Evolutionary conservation across 768 basidiomycete species (phyloP).

Genomic region (Rhodotorula diobovata): DNA sequence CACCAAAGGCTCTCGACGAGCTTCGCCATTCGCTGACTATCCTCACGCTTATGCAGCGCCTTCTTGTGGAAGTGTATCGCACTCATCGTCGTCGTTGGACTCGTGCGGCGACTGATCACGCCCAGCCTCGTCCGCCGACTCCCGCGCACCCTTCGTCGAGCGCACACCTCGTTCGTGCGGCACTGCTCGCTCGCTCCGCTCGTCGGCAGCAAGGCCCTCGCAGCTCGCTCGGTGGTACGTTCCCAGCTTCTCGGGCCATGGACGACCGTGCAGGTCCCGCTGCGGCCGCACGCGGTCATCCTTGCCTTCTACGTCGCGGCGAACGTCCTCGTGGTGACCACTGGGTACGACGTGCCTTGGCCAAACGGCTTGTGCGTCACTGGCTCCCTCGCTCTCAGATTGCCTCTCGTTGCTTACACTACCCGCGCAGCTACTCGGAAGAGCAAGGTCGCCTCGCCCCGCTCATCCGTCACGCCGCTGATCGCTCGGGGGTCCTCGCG

Average conservation of each 20-base stretch:
- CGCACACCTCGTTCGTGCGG: conserved; percentile 3
- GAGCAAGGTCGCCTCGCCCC: not conserved
- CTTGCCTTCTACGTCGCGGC: not conserved
- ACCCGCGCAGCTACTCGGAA: not conserved
- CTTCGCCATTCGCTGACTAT: too few relatives aligned
- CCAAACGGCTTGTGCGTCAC: conserved; percentile 3
- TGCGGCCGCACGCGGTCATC: not conserved
- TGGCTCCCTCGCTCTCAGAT: too few relatives aligned
- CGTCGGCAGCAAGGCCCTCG: not conserved
- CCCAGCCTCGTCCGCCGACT: not conserved
- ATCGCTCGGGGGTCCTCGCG: conserved; percentile 1
- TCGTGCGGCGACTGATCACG: not conserved
- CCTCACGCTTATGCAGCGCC: not conserved
- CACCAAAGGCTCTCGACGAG: not conserved
- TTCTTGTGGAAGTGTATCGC: not conserved
- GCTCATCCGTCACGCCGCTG: not conserved
- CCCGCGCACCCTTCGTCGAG: not conserved
- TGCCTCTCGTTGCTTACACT: not conserved
- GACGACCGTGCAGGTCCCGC: conserved; percentile 11
- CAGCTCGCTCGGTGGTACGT: not conserved
- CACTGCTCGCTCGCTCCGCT: conserved; percentile 2
- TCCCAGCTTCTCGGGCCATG: not conserved
- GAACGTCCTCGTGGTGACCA: not conserved
- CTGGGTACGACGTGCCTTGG: not conserved
- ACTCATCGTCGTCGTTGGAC: not conserved